These are phyloP conservation scores for Arthrobotrys megalospora DNA, from an alignment of 2,329 filamentous ascomycete species.

Conservation along the genomic window DNA sequence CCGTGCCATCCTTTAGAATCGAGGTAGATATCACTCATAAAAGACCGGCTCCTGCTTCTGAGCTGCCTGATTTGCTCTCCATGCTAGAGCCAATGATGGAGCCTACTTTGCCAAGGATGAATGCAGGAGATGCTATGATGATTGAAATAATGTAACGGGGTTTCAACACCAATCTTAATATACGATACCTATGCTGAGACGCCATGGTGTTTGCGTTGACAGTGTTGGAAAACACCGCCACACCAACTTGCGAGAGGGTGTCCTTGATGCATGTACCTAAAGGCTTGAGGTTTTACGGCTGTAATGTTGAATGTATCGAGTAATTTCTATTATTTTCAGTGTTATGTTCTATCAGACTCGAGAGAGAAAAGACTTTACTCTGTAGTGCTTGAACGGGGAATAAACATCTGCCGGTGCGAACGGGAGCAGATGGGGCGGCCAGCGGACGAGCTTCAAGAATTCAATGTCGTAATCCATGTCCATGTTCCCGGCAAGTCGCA, in stretches of 20 bases:
- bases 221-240: conserved; percentile 8
- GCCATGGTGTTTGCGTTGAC: conserved; percentile 1
- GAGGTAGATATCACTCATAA: conserved; percentile 19
- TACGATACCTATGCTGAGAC: not conserved
- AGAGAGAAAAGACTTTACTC: not conserved
- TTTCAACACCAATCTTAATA: not conserved
- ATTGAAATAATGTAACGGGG: conserved; percentile 40
- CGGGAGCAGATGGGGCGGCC: not conserved
- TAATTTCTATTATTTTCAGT: too few relatives aligned
- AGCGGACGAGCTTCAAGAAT: not conserved
- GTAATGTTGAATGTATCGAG: too few relatives aligned
- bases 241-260: too few relatives aligned
- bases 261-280: too few relatives aligned
- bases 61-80: conserved; percentile 38
- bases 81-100: conserved; percentile 51
- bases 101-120: conserved; percentile 36
- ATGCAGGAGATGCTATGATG: conserved; percentile 39
- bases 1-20: conserved; percentile 9
- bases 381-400: not conserved
- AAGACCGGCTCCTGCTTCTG: not conserved
- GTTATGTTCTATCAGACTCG: too few relatives aligned
- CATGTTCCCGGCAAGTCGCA: conserved; percentile 17
- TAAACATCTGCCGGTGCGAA: not conserved
- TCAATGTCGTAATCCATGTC: conserved; percentile 24
- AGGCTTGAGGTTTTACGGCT: too few relatives aligned